Percentiles rank a stretch among this genome's conserved stretches.
Evolutionary conservation across 805 yeast species (phyloP).

Genomic region (Ogataea polymorpha): DNA sequence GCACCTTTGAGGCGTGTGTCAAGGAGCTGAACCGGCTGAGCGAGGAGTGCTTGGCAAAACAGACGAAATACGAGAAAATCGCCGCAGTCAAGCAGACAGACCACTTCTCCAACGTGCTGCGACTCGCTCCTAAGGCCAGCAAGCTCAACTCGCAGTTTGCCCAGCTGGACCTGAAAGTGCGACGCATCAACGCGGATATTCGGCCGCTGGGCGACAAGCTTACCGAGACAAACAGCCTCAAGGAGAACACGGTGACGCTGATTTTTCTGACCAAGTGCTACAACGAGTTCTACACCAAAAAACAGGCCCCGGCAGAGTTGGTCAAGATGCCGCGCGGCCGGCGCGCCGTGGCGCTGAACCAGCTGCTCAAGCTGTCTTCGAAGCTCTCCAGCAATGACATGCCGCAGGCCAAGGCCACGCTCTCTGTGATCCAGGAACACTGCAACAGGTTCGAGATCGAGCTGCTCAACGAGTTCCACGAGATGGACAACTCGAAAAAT

Average conservation of each 20-base stretch:
- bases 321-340: constrained; percentile 41
- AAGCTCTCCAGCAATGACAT: constrained; percentile 59
- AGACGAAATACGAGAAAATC: constrained; percentile 49
- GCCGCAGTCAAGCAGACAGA: constrained; percentile 60
- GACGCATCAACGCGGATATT: constrained; percentile 55
- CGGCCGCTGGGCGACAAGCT: constrained; percentile 69
- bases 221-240: constrained; percentile 63
- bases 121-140: constrained; percentile 41
- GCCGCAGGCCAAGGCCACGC: constrained; percentile 37
- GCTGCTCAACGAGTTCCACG: constrained; percentile 65
- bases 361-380: constrained; percentile 59
- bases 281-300: constrained; percentile 66
- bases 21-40: constrained; percentile 63
- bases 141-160: constrained; percentile 47
- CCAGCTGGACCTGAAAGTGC: constrained; percentile 48
- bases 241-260: constrained; percentile 70
- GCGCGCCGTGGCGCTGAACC: constrained; percentile 68
- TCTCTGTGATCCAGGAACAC: constrained; percentile 56
- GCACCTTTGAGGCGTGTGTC: constrained; percentile 86
- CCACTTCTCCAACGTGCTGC: constrained; percentile 65
- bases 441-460: constrained; percentile 75
- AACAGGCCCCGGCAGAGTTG: constrained; percentile 50
- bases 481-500: constrained; percentile 69
- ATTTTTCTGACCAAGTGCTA: constrained; percentile 74
- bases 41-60: constrained; percentile 51